Evolutionary conservation across 352 stramenopile species (phyloP).

Genomic region (Phytophthora boehmeriae): DNA sequence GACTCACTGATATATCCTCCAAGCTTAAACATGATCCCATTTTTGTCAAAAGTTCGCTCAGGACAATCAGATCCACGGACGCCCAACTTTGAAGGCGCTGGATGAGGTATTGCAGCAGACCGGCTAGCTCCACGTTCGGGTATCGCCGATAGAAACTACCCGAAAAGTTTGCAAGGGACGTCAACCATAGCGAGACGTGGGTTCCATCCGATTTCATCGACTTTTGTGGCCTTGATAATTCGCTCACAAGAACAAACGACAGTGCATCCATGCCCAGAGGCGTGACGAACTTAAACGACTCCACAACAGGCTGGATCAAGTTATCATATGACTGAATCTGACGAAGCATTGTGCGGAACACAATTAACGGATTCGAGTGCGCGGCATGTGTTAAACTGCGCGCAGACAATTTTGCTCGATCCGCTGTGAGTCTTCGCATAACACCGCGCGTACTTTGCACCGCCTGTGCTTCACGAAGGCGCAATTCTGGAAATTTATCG

Average conservation of each 20-base stretch:
- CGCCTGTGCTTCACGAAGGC: slow-evolving; percentile 71
- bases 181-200: slow-evolving; percentile 94
- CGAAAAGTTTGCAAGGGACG: slow-evolving; percentile 93
- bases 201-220: slow-evolving; percentile 90
- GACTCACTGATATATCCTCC: slow-evolving; percentile 84
- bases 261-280: slow-evolving; percentile 94
- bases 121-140: slow-evolving; percentile 91
- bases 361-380: slow-evolving; percentile 93
- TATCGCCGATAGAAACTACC: slow-evolving; percentile 95
- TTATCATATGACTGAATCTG: slow-evolving; percentile 98
- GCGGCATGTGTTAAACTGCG: slow-evolving; percentile 87
- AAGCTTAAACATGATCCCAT: slow-evolving; percentile 89
- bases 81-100: slow-evolving; percentile 86
- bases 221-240: slow-evolving; percentile 85
- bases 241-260: slow-evolving; percentile 92
- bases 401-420: slow-evolving; percentile 79
- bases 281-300: slow-evolving; percentile 95
- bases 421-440: slow-evolving; percentile 83
- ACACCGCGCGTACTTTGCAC: slow-evolving; percentile 74
- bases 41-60: slow-evolving; percentile 89
- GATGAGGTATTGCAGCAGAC: slow-evolving; percentile 92
- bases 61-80: slow-evolving; percentile 83
- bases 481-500: slow-evolving; percentile 56
- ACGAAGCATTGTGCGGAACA: slow-evolving; percentile 94
- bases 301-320: slow-evolving; percentile 95